Evolutionary conservation across 179 eudicot species (phyloP).

Genomic region (Nepenthes alata): DNA sequence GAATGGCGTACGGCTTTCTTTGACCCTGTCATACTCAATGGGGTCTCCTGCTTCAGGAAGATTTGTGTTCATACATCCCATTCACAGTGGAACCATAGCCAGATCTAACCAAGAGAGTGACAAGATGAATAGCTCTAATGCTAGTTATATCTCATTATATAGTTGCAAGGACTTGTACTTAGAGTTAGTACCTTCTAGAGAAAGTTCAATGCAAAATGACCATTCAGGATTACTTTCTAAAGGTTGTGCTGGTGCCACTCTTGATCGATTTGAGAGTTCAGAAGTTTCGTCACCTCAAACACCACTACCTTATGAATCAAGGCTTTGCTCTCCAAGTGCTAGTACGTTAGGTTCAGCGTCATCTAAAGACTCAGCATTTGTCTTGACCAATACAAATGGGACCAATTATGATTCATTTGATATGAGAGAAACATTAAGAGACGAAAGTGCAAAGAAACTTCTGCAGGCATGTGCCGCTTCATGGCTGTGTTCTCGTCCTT

Average conservation of each 20-base stretch:
- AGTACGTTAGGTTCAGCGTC: constrained; percentile 25
- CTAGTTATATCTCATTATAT: constrained; percentile 13
- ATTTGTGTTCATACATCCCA: constrained; percentile 45
- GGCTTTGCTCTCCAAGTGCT: constrained; percentile 33
- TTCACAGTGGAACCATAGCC: constrained; percentile 26
- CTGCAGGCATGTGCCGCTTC: constrained; percentile 42
- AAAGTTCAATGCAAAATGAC: constrained; percentile 10
- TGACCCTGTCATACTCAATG: constrained; percentile 46
- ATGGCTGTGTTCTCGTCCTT: constrained; percentile 48
- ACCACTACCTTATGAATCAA: constrained; percentile 37
- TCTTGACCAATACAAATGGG: constrained; percentile 11
- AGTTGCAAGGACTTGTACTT: constrained; percentile 45
- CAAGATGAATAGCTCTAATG: constrained; percentile 15
- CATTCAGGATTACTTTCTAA: constrained; percentile 11
- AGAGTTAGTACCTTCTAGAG: constrained; percentile 27
- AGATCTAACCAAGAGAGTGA: constrained; percentile 18
- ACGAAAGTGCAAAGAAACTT: constrained; percentile 49
- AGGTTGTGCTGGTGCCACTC: constrained; percentile 11
- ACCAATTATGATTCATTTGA: constrained; percentile 25
- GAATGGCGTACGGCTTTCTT: constrained; percentile 60
- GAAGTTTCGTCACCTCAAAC: constrained; percentile 57
- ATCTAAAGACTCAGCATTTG: constrained; percentile 23
- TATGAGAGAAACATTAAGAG: constrained; percentile 40
- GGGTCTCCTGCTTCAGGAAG: constrained; percentile 66
- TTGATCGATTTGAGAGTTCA: constrained; percentile 29